Percentiles rank a stretch among this genome's conserved stretches.
phyloP scores from a whole-genome alignment of 2,329 filamentous ascomycete genomes.

The Alternaria angustiovoidea region DNA sequence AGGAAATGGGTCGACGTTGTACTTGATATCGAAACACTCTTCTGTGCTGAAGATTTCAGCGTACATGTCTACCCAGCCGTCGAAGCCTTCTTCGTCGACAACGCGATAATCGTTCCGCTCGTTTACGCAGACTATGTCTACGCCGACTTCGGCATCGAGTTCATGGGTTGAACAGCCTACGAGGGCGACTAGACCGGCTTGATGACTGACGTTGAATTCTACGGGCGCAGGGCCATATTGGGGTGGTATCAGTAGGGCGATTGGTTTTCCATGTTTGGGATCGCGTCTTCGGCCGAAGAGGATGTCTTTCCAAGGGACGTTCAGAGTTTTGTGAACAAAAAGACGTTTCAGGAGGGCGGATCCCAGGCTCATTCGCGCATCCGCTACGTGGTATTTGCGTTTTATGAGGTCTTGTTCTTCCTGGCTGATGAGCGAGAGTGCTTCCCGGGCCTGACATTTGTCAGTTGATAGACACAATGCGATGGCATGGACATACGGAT shows the following conservation, averaged over 20 bases:
- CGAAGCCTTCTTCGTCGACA: constrained; percentile 70
- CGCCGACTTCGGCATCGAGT: constrained; percentile 64
- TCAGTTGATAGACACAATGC: not conserved
- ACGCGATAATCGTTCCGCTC: constrained; percentile 71
- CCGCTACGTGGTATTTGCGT: constrained; percentile 70
- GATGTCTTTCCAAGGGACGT: constrained; percentile 68
- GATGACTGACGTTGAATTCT: constrained; percentile 82
- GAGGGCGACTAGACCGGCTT: constrained; percentile 76
- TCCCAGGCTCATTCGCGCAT: constrained; percentile 77
- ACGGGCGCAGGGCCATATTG: constrained; percentile 46
- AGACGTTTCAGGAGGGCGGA: constrained; percentile 79
- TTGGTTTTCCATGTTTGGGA: constrained; percentile 61
- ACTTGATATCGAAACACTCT: constrained; percentile 71
- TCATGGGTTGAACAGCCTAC: constrained; percentile 55
- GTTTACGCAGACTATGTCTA: constrained; percentile 78
- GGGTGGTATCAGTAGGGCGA: constrained; percentile 51
- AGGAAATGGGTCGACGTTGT: constrained; percentile 54
- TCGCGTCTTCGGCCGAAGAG: constrained; percentile 63
- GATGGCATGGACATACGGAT: constrained; percentile 13
- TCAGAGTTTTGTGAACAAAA: constrained; percentile 67
- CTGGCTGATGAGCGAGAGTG: constrained; percentile 53
- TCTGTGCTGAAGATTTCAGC: constrained; percentile 71
- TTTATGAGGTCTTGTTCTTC: constrained; percentile 67
- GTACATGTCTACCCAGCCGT: constrained; percentile 74
- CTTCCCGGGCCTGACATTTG: constrained; percentile 51